Evolutionary conservation across 2,329 filamentous ascomycete genomes (phyloP).

Genomic region (Nigrospora osmanthi): DNA sequence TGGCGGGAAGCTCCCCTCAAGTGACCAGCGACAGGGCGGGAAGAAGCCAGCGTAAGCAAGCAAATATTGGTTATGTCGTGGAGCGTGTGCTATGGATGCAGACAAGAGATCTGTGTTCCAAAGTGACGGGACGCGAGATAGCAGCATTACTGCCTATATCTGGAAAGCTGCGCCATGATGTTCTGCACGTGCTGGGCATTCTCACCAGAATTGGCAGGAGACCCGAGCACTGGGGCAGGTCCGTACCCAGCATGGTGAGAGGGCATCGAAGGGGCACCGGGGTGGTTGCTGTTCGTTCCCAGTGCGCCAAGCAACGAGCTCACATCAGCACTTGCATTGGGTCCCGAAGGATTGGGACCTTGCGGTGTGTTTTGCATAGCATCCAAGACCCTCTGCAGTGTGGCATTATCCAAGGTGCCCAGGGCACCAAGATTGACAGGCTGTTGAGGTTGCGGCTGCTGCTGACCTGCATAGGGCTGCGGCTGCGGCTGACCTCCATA

Average conservation of each 20-base stretch:
- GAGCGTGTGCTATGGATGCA: too few relatives aligned
- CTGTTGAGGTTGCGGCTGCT: conserved; percentile 8
- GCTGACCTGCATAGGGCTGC: conserved; percentile 6
- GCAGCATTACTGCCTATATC: conserved; percentile 45
- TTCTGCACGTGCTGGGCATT: conserved; percentile 55
- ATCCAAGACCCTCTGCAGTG: conserved; percentile 24
- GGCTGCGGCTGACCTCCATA: too few relatives aligned
- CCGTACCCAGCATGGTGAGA: conserved; percentile 21
- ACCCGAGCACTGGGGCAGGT: conserved; percentile 10
- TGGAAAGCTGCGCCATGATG: conserved; percentile 66
- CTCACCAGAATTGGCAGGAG: conserved; percentile 22
- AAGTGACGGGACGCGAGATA: too few relatives aligned
- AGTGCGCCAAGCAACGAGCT: conserved; percentile 18
- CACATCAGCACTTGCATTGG: conserved; percentile 15
- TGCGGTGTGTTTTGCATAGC: conserved; percentile 16
- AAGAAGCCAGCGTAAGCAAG: too few relatives aligned
- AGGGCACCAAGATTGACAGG: conserved; percentile 12
- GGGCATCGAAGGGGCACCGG: conserved; percentile 10
- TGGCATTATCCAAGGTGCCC: conserved; percentile 20
- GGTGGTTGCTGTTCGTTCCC: conserved; percentile 18
- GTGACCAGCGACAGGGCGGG: too few relatives aligned
- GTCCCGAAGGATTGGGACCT: conserved; percentile 13
- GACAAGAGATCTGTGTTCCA: too few relatives aligned
- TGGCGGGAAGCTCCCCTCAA: too few relatives aligned
- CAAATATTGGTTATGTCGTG: too few relatives aligned